Evolutionary conservation across 2,329 filamentous ascomycete genomes (phyloP), one percentile per base, ranked within the genome.

Genomic region (Nothophoma quercina): DNA sequence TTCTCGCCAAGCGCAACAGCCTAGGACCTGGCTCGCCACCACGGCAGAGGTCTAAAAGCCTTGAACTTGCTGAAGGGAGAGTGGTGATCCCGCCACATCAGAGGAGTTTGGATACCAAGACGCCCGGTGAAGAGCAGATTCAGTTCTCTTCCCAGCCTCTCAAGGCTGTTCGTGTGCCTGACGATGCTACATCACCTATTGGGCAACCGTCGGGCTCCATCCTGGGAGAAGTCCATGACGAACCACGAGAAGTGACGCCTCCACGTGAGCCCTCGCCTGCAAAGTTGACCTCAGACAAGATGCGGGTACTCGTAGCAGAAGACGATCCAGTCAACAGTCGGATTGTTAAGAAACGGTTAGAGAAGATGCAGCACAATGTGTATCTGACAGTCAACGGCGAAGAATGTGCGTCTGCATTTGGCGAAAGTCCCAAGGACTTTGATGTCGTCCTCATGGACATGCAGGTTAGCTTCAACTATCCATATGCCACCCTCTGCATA

Each of bases 371-470:
- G 0, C 90, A 96, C 59, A 74, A 81, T 1, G 88, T 95, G 0
- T 77, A 83, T 28, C 81, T 93, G 59, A 90, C 90, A 0, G 81
- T 89, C 29, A 96, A 96, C 57, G 92, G 92, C 7, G 89, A 95
- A 67, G 91, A 96, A 65, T 96, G 92, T 66, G 88, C 90, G 5
- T 80, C 81, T 41, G 81, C 85, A 4, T 93, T 90, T 70, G 82
- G 81, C 41, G 88, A 90, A 36, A 82, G 81, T 42, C 79, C 86
- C 0, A 72, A 72, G 21, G 75, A 77, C 18, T 95, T 90, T 65
- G 91, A 96, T 70, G 87, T 91, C 5, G 81, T 96, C 39, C 79
- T 96, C 57, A 96, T 96, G 92, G 92, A 96, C 68, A 91, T 96
- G 83, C 91, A 96, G 81, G 91, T 92, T 70, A 74, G 84, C 21